These are phyloP conservation scores for Ophiocordyceps camponoti-saundersi DNA, from an alignment of 2,329 filamentous ascomycete genomes.

Conservation along the genomic window DNA sequence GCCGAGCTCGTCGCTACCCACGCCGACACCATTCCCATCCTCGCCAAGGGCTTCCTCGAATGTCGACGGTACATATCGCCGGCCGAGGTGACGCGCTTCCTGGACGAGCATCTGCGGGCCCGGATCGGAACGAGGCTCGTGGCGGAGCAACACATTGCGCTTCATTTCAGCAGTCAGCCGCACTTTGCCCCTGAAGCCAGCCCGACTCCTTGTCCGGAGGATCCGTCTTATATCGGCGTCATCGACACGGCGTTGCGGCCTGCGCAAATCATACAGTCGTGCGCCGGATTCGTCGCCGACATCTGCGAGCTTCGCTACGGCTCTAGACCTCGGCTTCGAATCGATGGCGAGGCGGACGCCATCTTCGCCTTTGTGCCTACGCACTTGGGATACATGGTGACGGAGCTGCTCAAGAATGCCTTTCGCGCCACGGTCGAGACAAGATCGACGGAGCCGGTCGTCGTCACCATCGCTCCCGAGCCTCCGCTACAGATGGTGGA, in stretches of 20 bases:
- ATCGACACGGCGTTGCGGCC: constrained; percentile 84
- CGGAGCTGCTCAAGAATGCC: constrained; percentile 89
- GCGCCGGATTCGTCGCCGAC: constrained; percentile 81
- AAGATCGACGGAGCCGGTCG: constrained; percentile 64
- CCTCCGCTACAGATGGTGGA: constrained; percentile 20
- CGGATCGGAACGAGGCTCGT: constrained; percentile 88
- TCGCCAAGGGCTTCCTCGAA: constrained; percentile 85
- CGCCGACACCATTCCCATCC: constrained; percentile 80
- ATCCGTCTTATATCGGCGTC: constrained; percentile 69
- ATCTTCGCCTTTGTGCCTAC: constrained; percentile 88
- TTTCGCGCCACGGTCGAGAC: constrained; percentile 87
- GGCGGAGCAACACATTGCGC: constrained; percentile 88
- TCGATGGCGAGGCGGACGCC: constrained; percentile 77
- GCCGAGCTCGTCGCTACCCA: constrained; percentile 93
- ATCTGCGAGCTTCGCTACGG: constrained; percentile 96
- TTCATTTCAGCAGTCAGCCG: constrained; percentile 58
- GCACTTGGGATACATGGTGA: constrained; percentile 94
- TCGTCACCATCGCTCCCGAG: constrained; percentile 77
- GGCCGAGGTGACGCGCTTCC: constrained; percentile 69
- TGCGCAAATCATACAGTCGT: constrained; percentile 63
- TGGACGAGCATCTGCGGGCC: constrained; percentile 86
- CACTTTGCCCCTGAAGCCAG: constrained; percentile 41
- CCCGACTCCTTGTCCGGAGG: constrained; percentile 31
- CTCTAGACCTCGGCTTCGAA: constrained; percentile 59
- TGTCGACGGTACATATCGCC: constrained; percentile 79